These are phyloP conservation scores for Phytomonas sp. DNA, from an alignment of 208 protist species.

Conservation along the genomic window DNA sequence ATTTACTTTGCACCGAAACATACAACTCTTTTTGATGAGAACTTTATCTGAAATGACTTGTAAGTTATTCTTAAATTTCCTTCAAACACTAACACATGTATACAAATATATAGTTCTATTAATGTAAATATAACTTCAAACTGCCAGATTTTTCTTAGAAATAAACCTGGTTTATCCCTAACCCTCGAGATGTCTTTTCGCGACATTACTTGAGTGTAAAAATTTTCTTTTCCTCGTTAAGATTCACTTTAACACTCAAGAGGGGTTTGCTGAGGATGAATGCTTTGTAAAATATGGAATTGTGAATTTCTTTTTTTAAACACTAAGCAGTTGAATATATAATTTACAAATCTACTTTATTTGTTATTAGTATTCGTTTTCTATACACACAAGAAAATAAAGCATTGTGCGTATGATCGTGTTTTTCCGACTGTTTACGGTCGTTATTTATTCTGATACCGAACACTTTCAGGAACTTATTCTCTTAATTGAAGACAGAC, in stretches of 20 bases:
- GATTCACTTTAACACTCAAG: background rate
- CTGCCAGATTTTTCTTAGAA: background rate
- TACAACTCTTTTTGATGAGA: conserved; percentile 4
- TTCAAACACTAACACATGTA: background rate
- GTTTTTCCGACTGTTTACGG: background rate
- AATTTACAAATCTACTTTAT: background rate
- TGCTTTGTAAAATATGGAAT: background rate
- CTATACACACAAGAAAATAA: background rate
- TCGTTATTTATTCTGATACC: background rate
- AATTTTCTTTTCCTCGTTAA: background rate
- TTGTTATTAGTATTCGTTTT: background rate
- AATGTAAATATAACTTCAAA: background rate
- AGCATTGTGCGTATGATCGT: background rate
- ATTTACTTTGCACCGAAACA: conserved; percentile 5
- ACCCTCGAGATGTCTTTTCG: background rate
- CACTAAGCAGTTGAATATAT: background rate
- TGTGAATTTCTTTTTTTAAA: background rate
- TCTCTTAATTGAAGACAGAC: background rate
- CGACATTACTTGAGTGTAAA: background rate
- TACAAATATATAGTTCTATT: background rate
- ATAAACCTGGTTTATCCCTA: background rate
- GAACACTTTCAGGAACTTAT: background rate
- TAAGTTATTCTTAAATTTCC: background rate
- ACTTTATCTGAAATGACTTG: background rate
- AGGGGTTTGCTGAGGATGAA: background rate